Conservation (phyloP, 768 basidiomycete genomes). For the Jaapia argillacea region DNA sequence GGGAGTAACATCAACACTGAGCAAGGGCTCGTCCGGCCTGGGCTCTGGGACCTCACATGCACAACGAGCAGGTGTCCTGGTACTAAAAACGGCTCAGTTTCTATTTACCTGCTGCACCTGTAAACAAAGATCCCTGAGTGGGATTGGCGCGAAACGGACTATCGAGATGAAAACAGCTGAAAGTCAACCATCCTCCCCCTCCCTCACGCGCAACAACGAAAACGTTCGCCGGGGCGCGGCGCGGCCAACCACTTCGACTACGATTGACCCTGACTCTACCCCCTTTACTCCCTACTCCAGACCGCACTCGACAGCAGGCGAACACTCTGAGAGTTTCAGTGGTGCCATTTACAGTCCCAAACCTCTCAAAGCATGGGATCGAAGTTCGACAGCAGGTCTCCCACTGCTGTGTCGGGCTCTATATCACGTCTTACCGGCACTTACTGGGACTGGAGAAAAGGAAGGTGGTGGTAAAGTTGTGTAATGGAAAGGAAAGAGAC, state of each 20-base stretch:
- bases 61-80: too few relatives aligned
- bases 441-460: conserved; percentile 6
- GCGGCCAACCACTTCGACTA: neutral
- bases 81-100: too few relatives aligned
- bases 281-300: conserved; percentile 21
- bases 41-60: too few relatives aligned
- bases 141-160: too few relatives aligned
- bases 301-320: conserved; percentile 25
- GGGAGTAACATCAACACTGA: too few relatives aligned
- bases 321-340: conserved; percentile 12
- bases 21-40: too few relatives aligned
- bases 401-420: conserved; percentile 40
- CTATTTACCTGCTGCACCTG: too few relatives aligned
- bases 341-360: conserved; percentile 12
- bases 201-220: conserved; percentile 1
- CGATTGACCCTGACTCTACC: conserved; percentile 7
- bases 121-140: too few relatives aligned
- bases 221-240: conserved; percentile 3
- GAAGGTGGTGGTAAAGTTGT: conserved; percentile 8
- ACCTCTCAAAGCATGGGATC: conserved; percentile 19
- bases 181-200: conserved; percentile 1
- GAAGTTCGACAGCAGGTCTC: conserved; percentile 38
- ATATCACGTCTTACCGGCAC: conserved; percentile 30
- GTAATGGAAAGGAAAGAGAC: conserved; percentile 7
- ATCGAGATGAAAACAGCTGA: neutral